Evolutionary conservation across 2,329 filamentous ascomycete genomes (phyloP).

Genomic region (Monilinia fructicola): DNA sequence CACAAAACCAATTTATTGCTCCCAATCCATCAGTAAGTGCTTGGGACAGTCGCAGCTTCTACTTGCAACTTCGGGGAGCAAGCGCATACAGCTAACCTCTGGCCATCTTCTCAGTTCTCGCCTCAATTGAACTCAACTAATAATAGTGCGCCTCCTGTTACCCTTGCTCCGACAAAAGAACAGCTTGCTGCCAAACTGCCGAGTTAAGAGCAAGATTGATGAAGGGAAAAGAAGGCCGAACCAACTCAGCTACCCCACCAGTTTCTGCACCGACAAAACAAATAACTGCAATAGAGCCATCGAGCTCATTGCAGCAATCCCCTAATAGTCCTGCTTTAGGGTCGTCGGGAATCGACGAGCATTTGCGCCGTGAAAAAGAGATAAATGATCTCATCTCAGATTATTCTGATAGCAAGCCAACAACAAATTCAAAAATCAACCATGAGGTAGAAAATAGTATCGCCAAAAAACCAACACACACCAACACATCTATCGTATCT

Average conservation of each 20-base stretch:
- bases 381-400: constrained; percentile 37
- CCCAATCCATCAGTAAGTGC: constrained; percentile 34
- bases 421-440: constrained; percentile 27
- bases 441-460: constrained; percentile 21
- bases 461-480: background rate
- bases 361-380: constrained; percentile 32
- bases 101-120: constrained; percentile 30
- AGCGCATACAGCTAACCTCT: constrained; percentile 28
- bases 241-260: constrained; percentile 34
- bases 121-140: constrained; percentile 29
- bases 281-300: constrained; percentile 21
- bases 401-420: constrained; percentile 32
- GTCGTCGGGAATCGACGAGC: constrained; percentile 8
- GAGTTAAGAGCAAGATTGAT: constrained; percentile 40
- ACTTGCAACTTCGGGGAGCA: constrained; percentile 3
- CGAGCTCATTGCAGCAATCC: constrained; percentile 30
- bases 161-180: constrained; percentile 28
- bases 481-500: constrained; percentile 16
- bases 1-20: constrained; percentile 33
- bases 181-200: constrained; percentile 37
- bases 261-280: constrained; percentile 18
- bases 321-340: constrained; percentile 25
- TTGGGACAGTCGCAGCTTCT: constrained; percentile 14
- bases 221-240: constrained; percentile 31
- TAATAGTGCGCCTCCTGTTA: constrained; percentile 21